Conservation (phyloP, 176 grass and related monocot genomes). For the Cenchrus purpureus region DNA sequence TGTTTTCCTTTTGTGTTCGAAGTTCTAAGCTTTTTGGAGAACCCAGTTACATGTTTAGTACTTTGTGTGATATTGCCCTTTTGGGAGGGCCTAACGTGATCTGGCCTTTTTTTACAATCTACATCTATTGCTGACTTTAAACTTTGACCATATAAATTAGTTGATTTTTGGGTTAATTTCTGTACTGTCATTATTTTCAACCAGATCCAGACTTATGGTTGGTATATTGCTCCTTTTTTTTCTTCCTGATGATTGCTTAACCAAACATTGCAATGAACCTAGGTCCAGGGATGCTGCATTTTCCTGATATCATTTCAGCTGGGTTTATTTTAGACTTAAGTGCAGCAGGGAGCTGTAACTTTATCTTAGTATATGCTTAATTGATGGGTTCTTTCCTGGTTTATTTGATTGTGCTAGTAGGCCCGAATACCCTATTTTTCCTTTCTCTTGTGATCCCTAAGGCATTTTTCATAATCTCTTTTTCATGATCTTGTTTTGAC, state of each 20-base stretch:
- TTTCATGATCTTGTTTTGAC: constrained; percentile 17
- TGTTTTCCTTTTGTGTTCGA: not conserved
- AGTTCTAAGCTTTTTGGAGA: constrained; percentile 23
- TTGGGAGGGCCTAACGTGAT: constrained; percentile 19
- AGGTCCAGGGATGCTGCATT: constrained; percentile 17
- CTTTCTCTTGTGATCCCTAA: constrained; percentile 10
- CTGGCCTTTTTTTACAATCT: constrained; percentile 13
- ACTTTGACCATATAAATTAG: constrained; percentile 1
- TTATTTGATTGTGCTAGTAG: constrained; percentile 21
- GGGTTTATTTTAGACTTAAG: constrained; percentile 22
- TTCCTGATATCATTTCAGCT: constrained; percentile 6
- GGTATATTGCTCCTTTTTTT: not conserved
- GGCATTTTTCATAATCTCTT: not conserved
- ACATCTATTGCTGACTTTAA: constrained; percentile 28
- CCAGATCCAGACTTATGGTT: constrained; percentile 26
- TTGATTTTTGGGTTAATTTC: not conserved
- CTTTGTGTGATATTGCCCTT: constrained; percentile 1
- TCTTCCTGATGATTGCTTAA: not conserved
- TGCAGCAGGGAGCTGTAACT: constrained; percentile 23
- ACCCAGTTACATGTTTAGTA: not conserved
- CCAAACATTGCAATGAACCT: constrained; percentile 33
- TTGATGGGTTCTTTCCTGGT: constrained; percentile 9
- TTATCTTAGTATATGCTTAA: constrained; percentile 21
- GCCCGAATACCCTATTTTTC: not conserved
- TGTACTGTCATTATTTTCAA: constrained; percentile 9